A percentile compares a stretch with the other conserved stretches of the same genome.
Conservation (phyloP, 1,139 yeast genomes). For the Pneumocystis canis region DNA sequence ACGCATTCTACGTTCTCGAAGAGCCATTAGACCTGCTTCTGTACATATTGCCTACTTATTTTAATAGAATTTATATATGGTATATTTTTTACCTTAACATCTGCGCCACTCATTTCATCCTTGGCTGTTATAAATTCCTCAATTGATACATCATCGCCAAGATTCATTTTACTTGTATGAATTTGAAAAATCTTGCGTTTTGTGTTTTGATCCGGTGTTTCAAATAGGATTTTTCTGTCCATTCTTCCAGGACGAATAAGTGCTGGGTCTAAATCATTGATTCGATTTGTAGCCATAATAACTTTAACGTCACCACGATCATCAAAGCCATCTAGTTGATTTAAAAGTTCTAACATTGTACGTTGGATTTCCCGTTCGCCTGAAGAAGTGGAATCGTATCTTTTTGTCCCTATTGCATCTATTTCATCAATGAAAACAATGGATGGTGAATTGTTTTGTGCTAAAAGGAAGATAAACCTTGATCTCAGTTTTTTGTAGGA, state of each 20-base stretch:
- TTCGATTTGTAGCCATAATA: conserved; percentile 96
- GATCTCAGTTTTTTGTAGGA: neutral
- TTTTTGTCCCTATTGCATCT: conserved; percentile 95
- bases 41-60: conserved; percentile 88
- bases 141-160: conserved; percentile 72
- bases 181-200: conserved; percentile 85
- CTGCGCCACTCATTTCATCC: conserved; percentile 96
- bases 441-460: conserved; percentile 94
- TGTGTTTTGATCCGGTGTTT: conserved; percentile 85
- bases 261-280: conserved; percentile 93
- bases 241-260: conserved; percentile 97
- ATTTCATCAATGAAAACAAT: conserved; percentile 97
- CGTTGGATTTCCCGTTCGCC: conserved; percentile 98
- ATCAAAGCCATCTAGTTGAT: conserved; percentile 95
- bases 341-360: conserved; percentile 92
- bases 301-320: conserved; percentile 97
- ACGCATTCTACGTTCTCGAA: conserved; percentile 96
- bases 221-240: conserved; percentile 91
- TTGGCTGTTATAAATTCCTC: conserved; percentile 83
- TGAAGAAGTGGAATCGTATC: conserved; percentile 91
- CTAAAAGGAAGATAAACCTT: conserved; percentile 31
- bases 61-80: neutral
- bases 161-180: conserved; percentile 89
- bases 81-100: conserved; percentile 21
- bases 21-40: conserved; percentile 89